Conservation (phyloP, 805 yeast species). For the Saccharomycopsis capsularis region DNA sequence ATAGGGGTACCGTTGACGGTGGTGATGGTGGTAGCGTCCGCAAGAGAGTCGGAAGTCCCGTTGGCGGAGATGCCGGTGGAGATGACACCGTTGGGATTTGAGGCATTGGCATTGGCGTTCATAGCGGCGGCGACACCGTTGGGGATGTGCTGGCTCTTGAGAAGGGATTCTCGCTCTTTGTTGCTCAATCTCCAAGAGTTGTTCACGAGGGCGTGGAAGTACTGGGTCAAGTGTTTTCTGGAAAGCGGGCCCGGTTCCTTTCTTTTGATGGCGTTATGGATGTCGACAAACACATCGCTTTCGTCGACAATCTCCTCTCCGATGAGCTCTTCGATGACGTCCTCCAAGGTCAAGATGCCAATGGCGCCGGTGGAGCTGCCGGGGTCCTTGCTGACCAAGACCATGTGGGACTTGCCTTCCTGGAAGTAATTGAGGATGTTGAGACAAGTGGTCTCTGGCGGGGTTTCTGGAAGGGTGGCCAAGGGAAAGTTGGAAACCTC, state of each 20-base stretch:
- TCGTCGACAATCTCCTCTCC: conserved; percentile 98
- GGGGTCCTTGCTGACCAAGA: conserved; percentile 78
- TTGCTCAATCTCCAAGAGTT: background rate
- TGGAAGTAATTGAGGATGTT: conserved; percentile 94
- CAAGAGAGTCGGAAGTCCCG: background rate
- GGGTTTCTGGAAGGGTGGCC: conserved; percentile 94
- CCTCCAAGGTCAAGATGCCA: conserved; percentile 91
- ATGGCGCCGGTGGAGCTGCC: conserved; percentile 79
- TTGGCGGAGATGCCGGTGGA: background rate
- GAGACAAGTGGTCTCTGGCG: conserved; percentile 84
- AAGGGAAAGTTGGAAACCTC: conserved; percentile 91
- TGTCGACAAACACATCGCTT: conserved; percentile 87
- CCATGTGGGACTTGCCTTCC: conserved; percentile 97
- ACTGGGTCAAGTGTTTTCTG: conserved; percentile 60
- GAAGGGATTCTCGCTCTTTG: background rate
- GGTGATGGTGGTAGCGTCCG: background rate
- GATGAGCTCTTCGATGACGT: conserved; percentile 94
- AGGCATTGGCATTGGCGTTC: background rate
- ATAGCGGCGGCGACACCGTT: background rate
- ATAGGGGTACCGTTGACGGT: background rate
- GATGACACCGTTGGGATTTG: background rate
- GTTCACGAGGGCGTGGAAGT: conserved; percentile 54
- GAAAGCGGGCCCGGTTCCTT: conserved; percentile 69
- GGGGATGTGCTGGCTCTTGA: background rate
- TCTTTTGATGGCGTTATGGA: conserved; percentile 79